Conservation (phyloP, 352 stramenopile genomes). For the Pythium rishiriense region DNA sequence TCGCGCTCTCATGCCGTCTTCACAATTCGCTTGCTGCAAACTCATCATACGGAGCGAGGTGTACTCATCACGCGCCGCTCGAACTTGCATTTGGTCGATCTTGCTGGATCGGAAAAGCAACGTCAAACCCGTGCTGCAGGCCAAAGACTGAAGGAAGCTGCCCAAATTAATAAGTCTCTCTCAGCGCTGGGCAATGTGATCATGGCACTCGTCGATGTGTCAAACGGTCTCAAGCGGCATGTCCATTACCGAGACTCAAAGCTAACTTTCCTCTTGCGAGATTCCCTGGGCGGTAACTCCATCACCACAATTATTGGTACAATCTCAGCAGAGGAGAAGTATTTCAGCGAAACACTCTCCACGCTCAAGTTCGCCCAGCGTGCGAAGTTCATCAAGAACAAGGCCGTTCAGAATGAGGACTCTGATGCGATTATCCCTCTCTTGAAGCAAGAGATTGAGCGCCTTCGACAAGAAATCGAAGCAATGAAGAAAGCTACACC, state of each 20-base stretch:
- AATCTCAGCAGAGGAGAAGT: slow-evolving; percentile 79
- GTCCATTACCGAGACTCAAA: slow-evolving; percentile 89
- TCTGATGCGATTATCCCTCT: slow-evolving; percentile 71
- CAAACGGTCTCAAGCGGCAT: slow-evolving; percentile 75
- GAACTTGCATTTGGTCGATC: slow-evolving; percentile 83
- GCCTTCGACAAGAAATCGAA: slow-evolving; percentile 61
- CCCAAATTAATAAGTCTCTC: slow-evolving; percentile 90
- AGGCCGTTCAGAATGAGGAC: slow-evolving; percentile 85
- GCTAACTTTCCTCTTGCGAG: slow-evolving; percentile 77
- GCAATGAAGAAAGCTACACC: slow-evolving; percentile 29
- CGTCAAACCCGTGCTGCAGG: slow-evolving; percentile 76
- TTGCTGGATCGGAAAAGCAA: slow-evolving; percentile 88
- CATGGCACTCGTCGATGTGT: slow-evolving; percentile 85
- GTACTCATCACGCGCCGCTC: slow-evolving; percentile 68
- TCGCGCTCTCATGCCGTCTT: slow-evolving; percentile 98
- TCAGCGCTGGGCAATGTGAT: slow-evolving; percentile 89
- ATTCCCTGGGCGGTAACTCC: slow-evolving; percentile 84
- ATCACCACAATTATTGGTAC: slow-evolving; percentile 87
- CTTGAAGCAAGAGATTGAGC: slow-evolving; percentile 75
- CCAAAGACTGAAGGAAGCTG: slow-evolving; percentile 85
- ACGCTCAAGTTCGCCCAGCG: slow-evolving; percentile 88
- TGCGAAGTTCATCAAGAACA: slow-evolving; percentile 90
- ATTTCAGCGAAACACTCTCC: slow-evolving; percentile 84
- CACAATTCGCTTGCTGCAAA: slow-evolving; percentile 92
- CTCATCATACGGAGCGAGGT: slow-evolving; percentile 56